Percentiles rank a stretch among this genome's conserved stretches.
phyloP scores from a whole-genome alignment of 2,329 filamentous ascomycete genomes.

The Calonectria henricotiae region DNA sequence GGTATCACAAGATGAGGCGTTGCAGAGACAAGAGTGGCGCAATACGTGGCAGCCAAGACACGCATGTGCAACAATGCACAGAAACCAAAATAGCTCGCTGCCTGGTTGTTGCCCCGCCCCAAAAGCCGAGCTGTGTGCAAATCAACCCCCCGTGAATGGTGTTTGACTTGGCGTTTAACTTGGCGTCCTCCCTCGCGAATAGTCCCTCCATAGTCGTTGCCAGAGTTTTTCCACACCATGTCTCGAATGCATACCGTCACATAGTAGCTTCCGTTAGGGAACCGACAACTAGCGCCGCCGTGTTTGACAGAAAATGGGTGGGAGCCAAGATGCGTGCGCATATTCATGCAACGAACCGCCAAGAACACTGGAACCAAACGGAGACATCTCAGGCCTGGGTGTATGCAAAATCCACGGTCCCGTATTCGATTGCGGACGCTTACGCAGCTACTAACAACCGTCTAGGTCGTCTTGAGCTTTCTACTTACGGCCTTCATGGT shows the following conservation, averaged over 20 bases:
- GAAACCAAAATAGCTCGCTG: background rate
- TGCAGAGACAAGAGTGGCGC: background rate
- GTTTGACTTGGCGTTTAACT: background rate
- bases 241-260: conserved; percentile 8
- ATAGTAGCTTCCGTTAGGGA: too few relatives aligned
- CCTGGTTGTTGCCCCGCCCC: background rate
- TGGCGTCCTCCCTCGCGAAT: background rate
- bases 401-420: background rate
- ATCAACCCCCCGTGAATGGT: background rate
- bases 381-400: conserved; percentile 18
- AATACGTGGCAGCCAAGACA: background rate
- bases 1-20: background rate
- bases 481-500: conserved; percentile 8
- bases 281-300: background rate
- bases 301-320: conserved; percentile 12
- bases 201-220: too few relatives aligned
- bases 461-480: conserved; percentile 1
- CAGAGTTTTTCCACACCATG: background rate
- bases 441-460: background rate
- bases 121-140: background rate
- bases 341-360: conserved; percentile 21
- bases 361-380: conserved; percentile 16
- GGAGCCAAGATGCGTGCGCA: conserved; percentile 8
- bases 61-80: background rate
- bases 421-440: background rate